Evolutionary conservation across 257 asterid species (phyloP).

Genomic region (Perilla frutescens): DNA sequence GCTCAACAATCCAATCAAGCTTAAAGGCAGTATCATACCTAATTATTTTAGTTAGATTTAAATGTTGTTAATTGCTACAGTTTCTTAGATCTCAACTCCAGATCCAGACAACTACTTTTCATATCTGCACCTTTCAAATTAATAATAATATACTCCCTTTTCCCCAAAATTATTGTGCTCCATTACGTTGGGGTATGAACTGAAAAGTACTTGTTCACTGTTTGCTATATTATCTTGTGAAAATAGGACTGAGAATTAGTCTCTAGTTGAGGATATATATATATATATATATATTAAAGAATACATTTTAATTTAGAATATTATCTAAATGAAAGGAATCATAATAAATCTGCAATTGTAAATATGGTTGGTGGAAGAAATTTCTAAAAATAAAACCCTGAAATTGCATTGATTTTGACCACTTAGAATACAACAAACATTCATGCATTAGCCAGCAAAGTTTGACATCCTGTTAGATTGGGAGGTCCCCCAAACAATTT

Average conservation of each 20-base stretch:
- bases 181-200: not conserved
- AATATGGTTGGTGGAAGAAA: constrained; percentile 30
- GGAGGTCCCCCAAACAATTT: constrained; percentile 19
- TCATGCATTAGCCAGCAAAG: constrained; percentile 33
- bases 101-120: not conserved
- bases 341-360: not conserved
- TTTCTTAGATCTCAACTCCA: not conserved
- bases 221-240: not conserved
- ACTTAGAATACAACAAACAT: constrained; percentile 9
- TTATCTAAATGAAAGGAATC: not conserved
- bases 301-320: not conserved
- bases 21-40: not conserved
- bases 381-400: not conserved
- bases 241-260: not conserved
- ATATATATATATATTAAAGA: not conserved
- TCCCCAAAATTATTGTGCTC: not conserved
- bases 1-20: constrained; percentile 33
- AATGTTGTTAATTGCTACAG: not conserved
- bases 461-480: not conserved
- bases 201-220: not conserved
- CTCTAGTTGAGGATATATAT: not conserved
- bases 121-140: not conserved
- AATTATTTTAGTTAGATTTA: not conserved
- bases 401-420: not conserved
- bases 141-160: not conserved